Base-by-base conservation (phyloP, 2,329 filamentous ascomycete species). In the Cladosporium phlei region DNA sequence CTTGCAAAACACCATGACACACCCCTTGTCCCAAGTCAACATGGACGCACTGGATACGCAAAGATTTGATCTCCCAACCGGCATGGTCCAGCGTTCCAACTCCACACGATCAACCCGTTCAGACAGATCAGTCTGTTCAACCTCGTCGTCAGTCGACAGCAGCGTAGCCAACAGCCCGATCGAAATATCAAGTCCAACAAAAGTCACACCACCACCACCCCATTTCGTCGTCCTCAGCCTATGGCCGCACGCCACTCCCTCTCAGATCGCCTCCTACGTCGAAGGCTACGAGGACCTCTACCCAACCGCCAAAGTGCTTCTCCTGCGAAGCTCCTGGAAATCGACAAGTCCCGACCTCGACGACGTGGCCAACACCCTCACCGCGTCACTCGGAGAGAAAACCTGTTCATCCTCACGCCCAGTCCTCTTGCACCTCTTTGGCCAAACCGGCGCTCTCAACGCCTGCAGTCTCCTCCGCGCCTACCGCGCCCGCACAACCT, bases 401-500 rank as follows among this genome's bases (percentile, higher is more conserved):
- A 29, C 16, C 12, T 11, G 14, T n/a, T 14, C 24, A 2, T 3
- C 29, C 33, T 29, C 43, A 8, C 37, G 37, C 17, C 38, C 48
- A 21, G 47, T 57, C n/a, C 39, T 61, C 3, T 38, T 61, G 5
- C 58, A 61, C 38, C 49, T 60, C 17, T 61, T 62, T 40, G 54
- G 57, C 43, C 53, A 54, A 24, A 48, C 48, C 34, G 54, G 52
- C 21, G 59, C 58, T 11, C 40, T 51, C 2, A 51, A 52, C 25
- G 50, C 57, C 14, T 59, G 57, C 28, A 38, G 47, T 2, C 51
- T 62, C 7, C 42, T 62, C 17, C 51, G 56, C 25, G 50, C 54
- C n/a, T 60, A 58, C 47, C 56, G 54, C 27, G 12, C 52, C 19
- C 48, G 56, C n/a, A 59, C 52, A n/a, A 32, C 33, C 1, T 38